Percentiles rank a stretch among this genome's conserved stretches.
phyloP scores from a whole-genome alignment of 1,139 yeast genomes.

The Torulaspora globosa region DNA sequence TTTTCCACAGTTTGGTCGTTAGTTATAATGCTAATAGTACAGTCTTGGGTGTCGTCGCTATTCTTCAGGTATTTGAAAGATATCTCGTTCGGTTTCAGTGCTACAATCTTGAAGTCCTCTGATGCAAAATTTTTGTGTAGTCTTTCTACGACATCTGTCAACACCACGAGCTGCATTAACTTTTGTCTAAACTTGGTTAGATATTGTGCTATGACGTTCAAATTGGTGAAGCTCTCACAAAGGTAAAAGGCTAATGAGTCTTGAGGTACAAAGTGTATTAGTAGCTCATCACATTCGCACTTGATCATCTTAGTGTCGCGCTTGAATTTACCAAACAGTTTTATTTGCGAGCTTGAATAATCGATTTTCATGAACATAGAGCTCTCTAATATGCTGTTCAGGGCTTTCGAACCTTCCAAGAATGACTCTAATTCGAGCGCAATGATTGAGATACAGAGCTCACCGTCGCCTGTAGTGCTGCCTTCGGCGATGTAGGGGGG shows the following conservation, averaged over 20 bases:
- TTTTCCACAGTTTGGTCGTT: constrained; percentile 31
- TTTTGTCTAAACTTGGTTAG: constrained; percentile 34
- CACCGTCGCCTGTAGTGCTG: constrained; percentile 1
- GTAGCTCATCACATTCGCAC: constrained; percentile 33
- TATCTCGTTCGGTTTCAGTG: constrained; percentile 35
- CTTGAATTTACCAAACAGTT: constrained; percentile 33
- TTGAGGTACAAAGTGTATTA: constrained; percentile 29
- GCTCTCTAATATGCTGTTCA: constrained; percentile 30
- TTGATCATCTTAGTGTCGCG: constrained; percentile 32
- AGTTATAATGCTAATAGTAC: constrained; percentile 33
- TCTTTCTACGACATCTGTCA: constrained; percentile 37
- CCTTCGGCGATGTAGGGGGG: constrained; percentile 26
- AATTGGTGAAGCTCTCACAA: constrained; percentile 28
- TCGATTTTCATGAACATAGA: constrained; percentile 35
- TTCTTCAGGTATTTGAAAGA: constrained; percentile 35
- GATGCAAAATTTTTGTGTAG: constrained; percentile 35
- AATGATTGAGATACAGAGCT: constrained; percentile 27
- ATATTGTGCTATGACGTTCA: constrained; percentile 32
- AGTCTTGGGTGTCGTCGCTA: constrained; percentile 29
- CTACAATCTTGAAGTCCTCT: constrained; percentile 32
- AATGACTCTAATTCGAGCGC: constrained; percentile 34
- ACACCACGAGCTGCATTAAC: constrained; percentile 34
- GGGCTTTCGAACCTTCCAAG: constrained; percentile 32
- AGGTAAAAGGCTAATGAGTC: constrained; percentile 32
- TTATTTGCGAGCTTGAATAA: constrained; percentile 31